Conservation (phyloP, 495 filamentous ascomycete genomes). For the Glarea lozoyensis region DNA sequence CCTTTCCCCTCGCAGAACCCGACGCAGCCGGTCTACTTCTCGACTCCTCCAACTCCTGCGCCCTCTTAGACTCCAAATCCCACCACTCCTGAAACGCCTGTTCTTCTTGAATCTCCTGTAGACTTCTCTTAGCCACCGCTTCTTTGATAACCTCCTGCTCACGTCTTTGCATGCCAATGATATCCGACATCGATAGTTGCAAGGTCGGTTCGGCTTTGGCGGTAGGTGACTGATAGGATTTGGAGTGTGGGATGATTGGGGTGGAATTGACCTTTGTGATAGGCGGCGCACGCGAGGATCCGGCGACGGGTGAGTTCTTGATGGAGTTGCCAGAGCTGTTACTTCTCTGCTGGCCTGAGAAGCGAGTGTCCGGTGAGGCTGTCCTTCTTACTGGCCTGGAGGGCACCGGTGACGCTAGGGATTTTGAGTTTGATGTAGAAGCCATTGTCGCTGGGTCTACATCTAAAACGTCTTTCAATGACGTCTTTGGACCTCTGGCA, state of each 20-base stretch:
- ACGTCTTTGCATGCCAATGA: conserved; percentile 74
- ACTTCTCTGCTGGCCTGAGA: conserved; percentile 35
- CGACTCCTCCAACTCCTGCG: conserved; percentile 54
- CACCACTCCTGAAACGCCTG: conserved; percentile 98
- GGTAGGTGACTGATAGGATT: conserved; percentile 26
- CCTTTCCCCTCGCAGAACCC: neutral
- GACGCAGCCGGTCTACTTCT: conserved; percentile 3
- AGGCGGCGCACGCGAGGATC: conserved; percentile 7
- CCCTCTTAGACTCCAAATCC: conserved; percentile 77
- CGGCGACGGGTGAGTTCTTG: conserved; percentile 2
- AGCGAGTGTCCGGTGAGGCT: conserved; percentile 47
- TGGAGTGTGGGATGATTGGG: conserved; percentile 39
- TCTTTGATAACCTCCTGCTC: conserved; percentile 79
- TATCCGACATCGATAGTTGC: conserved; percentile 74
- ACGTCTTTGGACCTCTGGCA: conserved; percentile 22
- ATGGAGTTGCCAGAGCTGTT: conserved; percentile 10
- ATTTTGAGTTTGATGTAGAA: conserved; percentile 14
- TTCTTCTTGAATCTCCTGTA: conserved; percentile 91
- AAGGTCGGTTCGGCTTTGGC: conserved; percentile 42
- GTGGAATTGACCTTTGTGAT: conserved; percentile 8
- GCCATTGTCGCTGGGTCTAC: conserved; percentile 27
- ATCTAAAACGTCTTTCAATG: conserved; percentile 25
- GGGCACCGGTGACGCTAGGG: conserved; percentile 15
- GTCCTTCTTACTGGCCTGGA: conserved; percentile 27
- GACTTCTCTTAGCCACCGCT: conserved; percentile 72